phyloP scores from a whole-genome alignment of 345 rosid species.

The Corymbia maculata region DNA sequence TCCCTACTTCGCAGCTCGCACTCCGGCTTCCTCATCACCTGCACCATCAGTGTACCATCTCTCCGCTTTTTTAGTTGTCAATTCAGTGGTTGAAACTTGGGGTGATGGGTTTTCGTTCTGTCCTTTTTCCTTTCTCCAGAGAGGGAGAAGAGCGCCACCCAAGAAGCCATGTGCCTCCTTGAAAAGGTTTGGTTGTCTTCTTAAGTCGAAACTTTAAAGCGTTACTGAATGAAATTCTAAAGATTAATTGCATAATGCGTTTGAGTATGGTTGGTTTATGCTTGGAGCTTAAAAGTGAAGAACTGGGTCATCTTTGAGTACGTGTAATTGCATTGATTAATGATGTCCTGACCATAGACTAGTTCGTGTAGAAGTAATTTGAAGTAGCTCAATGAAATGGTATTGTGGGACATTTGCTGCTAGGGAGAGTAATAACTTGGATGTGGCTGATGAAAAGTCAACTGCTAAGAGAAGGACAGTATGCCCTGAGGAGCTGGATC shows the following conservation, averaged over 20 bases:
- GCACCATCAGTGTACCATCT: slow-evolving; percentile 42
- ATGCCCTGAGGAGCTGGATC: slow-evolving; percentile 19
- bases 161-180: slow-evolving; percentile 72
- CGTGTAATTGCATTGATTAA: neutral
- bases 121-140: slow-evolving; percentile 16
- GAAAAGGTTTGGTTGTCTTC: slow-evolving; percentile 31
- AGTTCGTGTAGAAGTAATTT: neutral
- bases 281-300: neutral
- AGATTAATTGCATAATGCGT: too few species aligned
- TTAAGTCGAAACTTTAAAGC: neutral
- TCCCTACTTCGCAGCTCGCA: slow-evolving; percentile 66
- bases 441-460: neutral
- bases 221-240: neutral
- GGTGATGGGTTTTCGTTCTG: neutral
- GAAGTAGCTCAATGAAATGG: neutral
- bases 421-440: neutral
- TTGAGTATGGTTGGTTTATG: neutral
- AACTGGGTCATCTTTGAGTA: neutral
- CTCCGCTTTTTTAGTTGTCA: neutral
- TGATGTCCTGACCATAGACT: neutral
- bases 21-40: slow-evolving; percentile 77
- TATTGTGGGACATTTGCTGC: neutral
- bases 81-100: neutral
- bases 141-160: slow-evolving; percentile 86
- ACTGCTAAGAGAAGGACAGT: slow-evolving; percentile 44